These are phyloP conservation scores for Diphasiastrum complanatum DNA, from an alignment of 83 land plant species.

Conservation along the genomic window DNA sequence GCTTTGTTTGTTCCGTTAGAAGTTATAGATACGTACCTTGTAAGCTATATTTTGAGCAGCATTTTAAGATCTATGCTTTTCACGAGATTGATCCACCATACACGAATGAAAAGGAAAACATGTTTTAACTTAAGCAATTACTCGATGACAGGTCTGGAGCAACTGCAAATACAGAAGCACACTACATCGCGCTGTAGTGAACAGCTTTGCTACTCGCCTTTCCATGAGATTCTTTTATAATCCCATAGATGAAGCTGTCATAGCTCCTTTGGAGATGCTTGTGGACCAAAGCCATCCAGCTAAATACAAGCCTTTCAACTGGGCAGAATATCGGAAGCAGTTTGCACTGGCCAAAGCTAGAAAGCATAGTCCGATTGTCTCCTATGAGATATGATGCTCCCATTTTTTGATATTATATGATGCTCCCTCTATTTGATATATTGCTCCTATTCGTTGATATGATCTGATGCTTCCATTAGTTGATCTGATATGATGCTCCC, in stretches of 20 bases:
- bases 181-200: neutral
- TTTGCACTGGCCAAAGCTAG: too few relatives aligned
- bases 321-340: constrained; percentile 3
- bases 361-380: too few relatives aligned
- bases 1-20: neutral
- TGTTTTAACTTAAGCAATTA: too few relatives aligned
- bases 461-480: too few relatives aligned
- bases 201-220: neutral
- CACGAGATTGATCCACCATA: too few relatives aligned
- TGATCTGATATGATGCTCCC: too few relatives aligned
- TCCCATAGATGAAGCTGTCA: neutral
- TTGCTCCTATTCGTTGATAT: too few relatives aligned
- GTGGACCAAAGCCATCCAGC: neutral
- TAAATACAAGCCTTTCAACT: neutral
- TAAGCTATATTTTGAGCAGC: neutral
- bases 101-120: too few relatives aligned
- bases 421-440: too few relatives aligned
- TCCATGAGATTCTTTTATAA: neutral
- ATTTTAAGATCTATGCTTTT: neutral
- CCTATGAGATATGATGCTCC: too few relatives aligned
- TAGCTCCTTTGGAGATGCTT: neutral
- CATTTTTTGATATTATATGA: too few relatives aligned
- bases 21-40: neutral
- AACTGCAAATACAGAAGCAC: neutral
- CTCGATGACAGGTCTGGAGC: neutral